phyloP scores from a whole-genome alignment of 2,329 filamentous ascomycete species.

The Cladophialophora carrionii region DNA sequence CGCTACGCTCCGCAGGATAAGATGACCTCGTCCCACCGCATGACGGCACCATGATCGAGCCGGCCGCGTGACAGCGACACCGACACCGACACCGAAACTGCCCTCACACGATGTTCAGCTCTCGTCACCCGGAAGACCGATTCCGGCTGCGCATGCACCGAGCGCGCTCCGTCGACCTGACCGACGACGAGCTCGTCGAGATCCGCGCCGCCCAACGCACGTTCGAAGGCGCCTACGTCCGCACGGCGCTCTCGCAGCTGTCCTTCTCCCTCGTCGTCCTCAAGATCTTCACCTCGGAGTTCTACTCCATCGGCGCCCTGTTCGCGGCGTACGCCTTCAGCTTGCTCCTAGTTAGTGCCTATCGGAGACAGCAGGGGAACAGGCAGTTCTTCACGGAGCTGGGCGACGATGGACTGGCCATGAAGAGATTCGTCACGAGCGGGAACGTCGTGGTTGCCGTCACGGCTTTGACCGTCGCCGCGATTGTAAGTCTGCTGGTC shows the following conservation, averaged over 20 bases:
- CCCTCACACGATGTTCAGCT: conserved; percentile 16
- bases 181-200: conserved; percentile 83
- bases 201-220: conserved; percentile 93
- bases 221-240: conserved; percentile 95
- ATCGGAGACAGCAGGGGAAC: conserved; percentile 88
- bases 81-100: neutral
- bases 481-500: conserved; percentile 63
- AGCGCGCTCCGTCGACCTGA: conserved; percentile 80
- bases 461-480: conserved; percentile 64
- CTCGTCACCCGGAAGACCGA: conserved; percentile 68
- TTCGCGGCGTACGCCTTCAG: conserved; percentile 90
- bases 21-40: neutral
- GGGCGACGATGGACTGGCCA: conserved; percentile 62
- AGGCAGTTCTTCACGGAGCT: conserved; percentile 76
- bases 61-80: neutral
- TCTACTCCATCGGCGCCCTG: conserved; percentile 94
- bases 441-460: conserved; percentile 67
- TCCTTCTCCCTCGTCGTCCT: conserved; percentile 92
- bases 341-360: conserved; percentile 78
- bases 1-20: too few species aligned
- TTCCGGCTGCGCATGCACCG: conserved; percentile 82
- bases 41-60: neutral
- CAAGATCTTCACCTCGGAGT: conserved; percentile 95
- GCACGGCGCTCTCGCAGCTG: conserved; percentile 92
- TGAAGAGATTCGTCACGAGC: conserved; percentile 66